Evolutionary conservation across 2,329 filamentous ascomycete genomes (phyloP).

Genomic region (Stagonosporopsis vannaccii): DNA sequence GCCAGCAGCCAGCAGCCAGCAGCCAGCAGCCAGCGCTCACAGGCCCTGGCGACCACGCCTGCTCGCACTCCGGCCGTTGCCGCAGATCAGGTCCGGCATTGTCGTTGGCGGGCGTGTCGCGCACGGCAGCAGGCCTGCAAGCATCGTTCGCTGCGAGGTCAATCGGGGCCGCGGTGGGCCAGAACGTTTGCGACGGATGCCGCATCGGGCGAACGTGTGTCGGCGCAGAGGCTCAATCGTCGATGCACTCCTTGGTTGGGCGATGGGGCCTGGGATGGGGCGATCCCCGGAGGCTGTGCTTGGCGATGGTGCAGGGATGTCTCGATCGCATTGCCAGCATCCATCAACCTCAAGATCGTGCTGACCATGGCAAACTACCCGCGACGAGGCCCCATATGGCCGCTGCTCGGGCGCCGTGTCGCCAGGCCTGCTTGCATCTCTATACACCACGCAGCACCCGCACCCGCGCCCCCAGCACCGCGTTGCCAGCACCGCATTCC

Average conservation of each 20-base stretch:
- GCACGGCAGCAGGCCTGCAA: too few relatives aligned
- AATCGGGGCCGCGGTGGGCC: background rate
- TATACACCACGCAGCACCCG: background rate
- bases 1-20: too few relatives aligned
- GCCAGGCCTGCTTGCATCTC: background rate
- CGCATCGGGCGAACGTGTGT: slow-evolving; percentile 2
- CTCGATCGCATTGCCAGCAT: slow-evolving; percentile 3
- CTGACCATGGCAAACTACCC: background rate
- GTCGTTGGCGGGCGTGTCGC: too few relatives aligned
- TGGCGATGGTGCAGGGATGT: slow-evolving; percentile 10
- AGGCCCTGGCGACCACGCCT: too few relatives aligned
- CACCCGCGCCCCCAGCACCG: background rate
- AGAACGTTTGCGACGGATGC: background rate
- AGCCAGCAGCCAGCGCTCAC: too few relatives aligned
- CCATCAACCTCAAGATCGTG: slow-evolving; percentile 18
- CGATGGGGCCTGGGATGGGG: background rate
- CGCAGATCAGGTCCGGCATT: too few relatives aligned
- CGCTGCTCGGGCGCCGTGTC: slow-evolving; percentile 2
- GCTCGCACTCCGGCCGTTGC: too few relatives aligned
- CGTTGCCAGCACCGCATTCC: background rate
- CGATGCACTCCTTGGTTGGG: slow-evolving; percentile 2
- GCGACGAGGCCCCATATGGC: slow-evolving; percentile 2
- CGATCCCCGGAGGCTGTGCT: background rate
- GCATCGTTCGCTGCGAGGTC: background rate
- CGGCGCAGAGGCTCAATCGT: slow-evolving; percentile 5